These are phyloP conservation scores for Amyloporia xantha DNA, from an alignment of 768 basidiomycete genomes.

Conservation along the genomic window DNA sequence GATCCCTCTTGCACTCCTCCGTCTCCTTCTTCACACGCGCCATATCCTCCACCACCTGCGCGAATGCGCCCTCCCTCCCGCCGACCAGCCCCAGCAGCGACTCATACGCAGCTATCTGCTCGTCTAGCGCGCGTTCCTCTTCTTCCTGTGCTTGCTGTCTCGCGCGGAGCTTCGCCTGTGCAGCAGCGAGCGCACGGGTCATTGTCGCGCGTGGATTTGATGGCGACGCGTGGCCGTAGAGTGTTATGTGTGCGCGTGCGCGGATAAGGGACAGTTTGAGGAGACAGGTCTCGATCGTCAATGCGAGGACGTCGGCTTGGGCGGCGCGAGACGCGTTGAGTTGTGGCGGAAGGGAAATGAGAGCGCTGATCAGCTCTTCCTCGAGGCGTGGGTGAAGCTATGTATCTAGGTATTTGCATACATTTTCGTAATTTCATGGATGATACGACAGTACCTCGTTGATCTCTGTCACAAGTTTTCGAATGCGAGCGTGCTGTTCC, in stretches of 20 bases:
- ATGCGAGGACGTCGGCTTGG: constrained; percentile 33
- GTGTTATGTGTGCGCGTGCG: constrained; percentile 29
- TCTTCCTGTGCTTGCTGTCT: constrained; percentile 31
- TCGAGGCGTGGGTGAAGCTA: constrained; percentile 31
- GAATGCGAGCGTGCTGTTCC: constrained; percentile 3
- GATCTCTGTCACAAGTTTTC: constrained; percentile 10
- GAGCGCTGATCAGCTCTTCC: constrained; percentile 21
- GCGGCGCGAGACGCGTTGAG: constrained; percentile 28
- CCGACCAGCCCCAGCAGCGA: constrained; percentile 36
- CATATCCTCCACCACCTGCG: constrained; percentile 44
- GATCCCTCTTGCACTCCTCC: constrained; percentile 43
- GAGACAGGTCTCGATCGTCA: constrained; percentile 40
- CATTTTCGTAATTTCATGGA: neutral
- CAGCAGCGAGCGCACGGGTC: constrained; percentile 27
- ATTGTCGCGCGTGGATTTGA: constrained; percentile 20
- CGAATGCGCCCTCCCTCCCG: constrained; percentile 32
- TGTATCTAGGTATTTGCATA: too few species aligned
- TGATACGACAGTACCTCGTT: constrained; percentile 14
- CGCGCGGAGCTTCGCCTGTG: constrained; percentile 27
- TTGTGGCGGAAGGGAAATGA: constrained; percentile 25
- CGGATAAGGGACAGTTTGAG: constrained; percentile 43
- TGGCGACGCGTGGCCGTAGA: constrained; percentile 33
- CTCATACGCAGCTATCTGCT: constrained; percentile 36
- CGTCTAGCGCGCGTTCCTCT: constrained; percentile 33
- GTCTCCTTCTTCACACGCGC: constrained; percentile 39